Evolutionary conservation across 2,329 filamentous ascomycete species (phyloP).

Genomic region (Fusarium caatingaense): DNA sequence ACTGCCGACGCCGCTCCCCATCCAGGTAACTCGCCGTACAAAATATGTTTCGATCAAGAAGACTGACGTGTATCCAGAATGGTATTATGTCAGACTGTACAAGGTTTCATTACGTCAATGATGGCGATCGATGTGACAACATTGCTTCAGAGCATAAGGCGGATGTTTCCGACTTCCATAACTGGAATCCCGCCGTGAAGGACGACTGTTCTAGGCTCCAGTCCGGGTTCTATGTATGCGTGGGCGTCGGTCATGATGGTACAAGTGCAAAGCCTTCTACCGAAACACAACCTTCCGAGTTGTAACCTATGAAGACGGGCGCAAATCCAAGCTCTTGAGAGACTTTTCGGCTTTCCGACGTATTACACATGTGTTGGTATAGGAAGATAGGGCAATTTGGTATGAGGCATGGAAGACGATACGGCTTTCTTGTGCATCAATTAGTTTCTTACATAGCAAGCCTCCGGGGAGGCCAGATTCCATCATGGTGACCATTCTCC

Average conservation of each 20-base stretch:
- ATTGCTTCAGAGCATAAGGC: background rate
- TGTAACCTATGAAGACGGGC: no score
- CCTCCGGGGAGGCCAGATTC: fast-evolving
- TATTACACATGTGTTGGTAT: background rate
- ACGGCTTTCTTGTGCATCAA: no score
- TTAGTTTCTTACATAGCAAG: background rate
- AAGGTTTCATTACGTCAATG: background rate
- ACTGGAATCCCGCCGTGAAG: background rate
- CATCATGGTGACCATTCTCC: fast-evolving
- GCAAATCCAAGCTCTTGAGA: background rate
- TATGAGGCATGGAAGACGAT: background rate
- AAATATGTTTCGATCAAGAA: no score
- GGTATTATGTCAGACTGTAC: background rate
- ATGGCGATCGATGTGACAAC: background rate
- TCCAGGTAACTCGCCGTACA: background rate
- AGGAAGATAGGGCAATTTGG: background rate
- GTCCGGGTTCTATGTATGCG: background rate
- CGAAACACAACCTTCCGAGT: no score
- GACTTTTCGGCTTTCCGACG: background rate
- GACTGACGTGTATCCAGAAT: background rate
- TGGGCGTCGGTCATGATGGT: background rate
- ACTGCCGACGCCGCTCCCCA: background rate
- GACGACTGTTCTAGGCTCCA: background rate
- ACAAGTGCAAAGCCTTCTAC: fast-evolving
- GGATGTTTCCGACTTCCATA: background rate